These are phyloP conservation scores for Fusarium sp. DNA, from an alignment of 2,329 filamentous ascomycete genomes.

Conservation along the genomic window DNA sequence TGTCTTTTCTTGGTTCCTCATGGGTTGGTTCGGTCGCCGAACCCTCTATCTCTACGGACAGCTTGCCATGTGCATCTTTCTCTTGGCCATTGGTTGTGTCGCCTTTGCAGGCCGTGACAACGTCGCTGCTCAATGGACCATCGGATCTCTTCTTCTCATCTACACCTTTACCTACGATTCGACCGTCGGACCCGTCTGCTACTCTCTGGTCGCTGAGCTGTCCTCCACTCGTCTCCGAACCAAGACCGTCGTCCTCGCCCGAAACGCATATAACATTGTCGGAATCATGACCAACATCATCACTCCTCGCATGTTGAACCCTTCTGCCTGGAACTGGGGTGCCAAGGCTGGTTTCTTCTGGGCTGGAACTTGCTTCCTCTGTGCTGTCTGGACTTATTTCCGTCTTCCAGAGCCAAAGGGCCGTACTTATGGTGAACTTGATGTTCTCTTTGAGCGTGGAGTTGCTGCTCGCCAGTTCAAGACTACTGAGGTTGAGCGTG, in stretches of 20 bases:
- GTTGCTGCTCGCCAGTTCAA: conserved; percentile 55
- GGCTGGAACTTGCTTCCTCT: conserved; percentile 55
- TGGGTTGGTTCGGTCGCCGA: conserved; percentile 56
- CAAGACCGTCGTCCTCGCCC: conserved; percentile 57
- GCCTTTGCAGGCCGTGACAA: conserved; percentile 61
- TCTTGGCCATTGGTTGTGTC: conserved; percentile 60
- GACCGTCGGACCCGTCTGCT: conserved; percentile 70
- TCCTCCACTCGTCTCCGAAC: conserved; percentile 57
- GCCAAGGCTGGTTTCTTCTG: conserved; percentile 60
- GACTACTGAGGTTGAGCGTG: conserved; percentile 42
- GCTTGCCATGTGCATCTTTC: conserved; percentile 57
- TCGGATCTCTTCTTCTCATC: conserved; percentile 56
- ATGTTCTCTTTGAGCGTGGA: conserved; percentile 61
- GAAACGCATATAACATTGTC: conserved; percentile 59
- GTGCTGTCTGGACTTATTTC: conserved; percentile 61
- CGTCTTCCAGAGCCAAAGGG: conserved; percentile 65
- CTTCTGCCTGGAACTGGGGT: conserved; percentile 57
- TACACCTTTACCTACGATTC: conserved; percentile 56
- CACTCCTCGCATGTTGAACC: conserved; percentile 59
- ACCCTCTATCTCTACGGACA: conserved; percentile 57
- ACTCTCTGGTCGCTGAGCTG: conserved; percentile 76
- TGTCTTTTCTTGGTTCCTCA: conserved; percentile 56
- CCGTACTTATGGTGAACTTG: conserved; percentile 64
- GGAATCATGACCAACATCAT: conserved; percentile 59
- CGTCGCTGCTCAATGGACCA: conserved; percentile 58